Conservation (phyloP, 106 monocot species). For the Dioscorea zingiberensis region DNA sequence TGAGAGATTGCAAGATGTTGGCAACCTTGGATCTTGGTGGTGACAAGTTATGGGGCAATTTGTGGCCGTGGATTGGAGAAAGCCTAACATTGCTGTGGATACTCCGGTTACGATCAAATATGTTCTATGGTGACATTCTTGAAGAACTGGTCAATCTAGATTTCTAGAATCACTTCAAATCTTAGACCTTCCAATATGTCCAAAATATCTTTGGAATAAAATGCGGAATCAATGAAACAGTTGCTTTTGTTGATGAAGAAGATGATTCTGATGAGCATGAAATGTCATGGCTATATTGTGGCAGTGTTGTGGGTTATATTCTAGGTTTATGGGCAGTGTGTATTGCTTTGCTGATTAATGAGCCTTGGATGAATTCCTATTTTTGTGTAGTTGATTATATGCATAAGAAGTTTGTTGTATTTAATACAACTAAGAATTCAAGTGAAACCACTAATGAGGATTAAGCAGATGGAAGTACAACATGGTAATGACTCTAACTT, state of each 20-base stretch:
- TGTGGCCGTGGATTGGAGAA: not conserved
- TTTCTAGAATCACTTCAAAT: not conserved
- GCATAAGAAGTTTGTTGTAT: no score
- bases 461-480: no score
- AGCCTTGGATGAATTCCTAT: slow-evolving; percentile 1
- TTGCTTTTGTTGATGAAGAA: not conserved
- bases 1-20: slow-evolving; percentile 5
- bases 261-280: not conserved
- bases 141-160: not conserved
- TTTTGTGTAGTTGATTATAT: slow-evolving; percentile 2
- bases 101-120: not conserved
- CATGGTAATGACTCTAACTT: no score
- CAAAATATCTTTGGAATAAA: slow-evolving; percentile 12
- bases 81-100: not conserved
- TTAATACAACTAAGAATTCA: no score
- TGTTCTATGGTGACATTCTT: not conserved
- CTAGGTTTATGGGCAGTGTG: not conserved
- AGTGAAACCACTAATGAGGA: no score
- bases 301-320: slow-evolving; percentile 1
- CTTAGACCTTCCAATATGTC: not conserved
- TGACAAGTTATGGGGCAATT: not conserved
- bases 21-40: not conserved
- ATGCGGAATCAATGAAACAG: slow-evolving; percentile 1
- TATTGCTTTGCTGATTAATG: not conserved
- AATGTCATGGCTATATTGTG: not conserved